Conservation (phyloP, 148 eudicot species). For the Rhododendron kiyosumense region DNA sequence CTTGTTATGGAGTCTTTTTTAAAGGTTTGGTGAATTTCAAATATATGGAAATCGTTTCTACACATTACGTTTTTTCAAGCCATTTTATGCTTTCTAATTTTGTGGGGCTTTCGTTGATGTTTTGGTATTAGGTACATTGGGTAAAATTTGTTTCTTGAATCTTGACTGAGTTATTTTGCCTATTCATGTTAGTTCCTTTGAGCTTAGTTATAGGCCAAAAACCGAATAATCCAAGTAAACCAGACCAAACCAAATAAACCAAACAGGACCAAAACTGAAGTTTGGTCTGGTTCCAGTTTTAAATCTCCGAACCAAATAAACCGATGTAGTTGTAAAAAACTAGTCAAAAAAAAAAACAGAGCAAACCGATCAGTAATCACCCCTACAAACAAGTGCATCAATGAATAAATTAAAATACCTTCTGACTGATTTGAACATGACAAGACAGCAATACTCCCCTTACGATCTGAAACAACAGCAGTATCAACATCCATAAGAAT, state of each 20-base stretch:
- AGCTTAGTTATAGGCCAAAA: background rate
- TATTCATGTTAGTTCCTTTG: background rate
- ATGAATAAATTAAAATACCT: slow-evolving; percentile 34
- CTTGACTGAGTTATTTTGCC: background rate
- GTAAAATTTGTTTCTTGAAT: background rate
- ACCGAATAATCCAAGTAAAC: background rate
- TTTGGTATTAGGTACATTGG: background rate
- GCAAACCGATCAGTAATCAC: background rate
- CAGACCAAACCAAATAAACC: background rate
- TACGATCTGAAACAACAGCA: slow-evolving; percentile 91
- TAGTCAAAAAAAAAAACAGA: background rate
- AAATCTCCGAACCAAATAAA: background rate
- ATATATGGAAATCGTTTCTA: no score
- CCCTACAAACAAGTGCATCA: background rate
- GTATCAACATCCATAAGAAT: slow-evolving; percentile 69
- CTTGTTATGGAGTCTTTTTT: background rate
- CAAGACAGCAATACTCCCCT: slow-evolving; percentile 74
- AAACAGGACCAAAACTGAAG: background rate
- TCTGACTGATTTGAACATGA: slow-evolving; percentile 56
- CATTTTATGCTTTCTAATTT: background rate
- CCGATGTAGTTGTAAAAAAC: background rate
- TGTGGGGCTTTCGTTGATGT: background rate
- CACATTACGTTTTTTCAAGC: background rate
- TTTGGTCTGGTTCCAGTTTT: background rate
- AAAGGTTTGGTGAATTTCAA: no score